Base-by-base conservation (phyloP, 352 stramenopile genomes). In the Globisporangium uncinulatum region DNA sequence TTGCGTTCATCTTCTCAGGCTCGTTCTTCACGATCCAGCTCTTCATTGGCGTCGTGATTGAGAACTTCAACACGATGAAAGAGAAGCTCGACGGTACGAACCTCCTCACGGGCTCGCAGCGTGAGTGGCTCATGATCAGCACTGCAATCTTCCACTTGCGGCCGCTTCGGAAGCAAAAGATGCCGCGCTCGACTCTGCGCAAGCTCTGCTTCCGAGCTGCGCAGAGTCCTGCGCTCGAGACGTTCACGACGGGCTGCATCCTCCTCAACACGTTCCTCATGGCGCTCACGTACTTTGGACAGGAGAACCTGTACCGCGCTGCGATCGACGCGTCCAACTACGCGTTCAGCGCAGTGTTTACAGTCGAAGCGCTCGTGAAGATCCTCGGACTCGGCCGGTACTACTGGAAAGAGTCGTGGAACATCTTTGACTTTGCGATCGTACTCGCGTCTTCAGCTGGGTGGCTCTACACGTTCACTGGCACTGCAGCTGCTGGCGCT, bases 21-120 rank as follows among this genome's bases (percentile, higher is more conserved):
- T 78, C 85, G 20, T 97, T 95, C 64, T 96, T 97, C 61, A 77
- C 96, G 20, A 90, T 96, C 41, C 89, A 97, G 60, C 72, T 97
- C 4, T 97, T 97, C 64, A 88, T 96, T 5, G 91, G 88, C 31
- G 87, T 97, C 24, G 82, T 97, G 54, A 92, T 97, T 36, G 88
- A 97, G 58, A 95, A 96, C 53, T 97, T 96, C 54, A 90, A 90
- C 36, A 71, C 66, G 4, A 86, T 86, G 76, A 86, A 86, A 44
- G 71, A 83, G 32, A 83, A 78, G 41, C 53, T 86, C 20, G 73
- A 83, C 46, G 73, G 76, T 6, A 87, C 77, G 14, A 71, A 71
- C 36, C 53, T 92, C 15, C 79, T 96, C 56, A 94, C 87, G 9
- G 73, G 67, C 5, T 71, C 79, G 0, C 82, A 94, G 60, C 73